These are phyloP conservation scores for Pseudogymnoascus pannorum DNA, from an alignment of 2,329 filamentous ascomycete genomes.

Conservation along the genomic window DNA sequence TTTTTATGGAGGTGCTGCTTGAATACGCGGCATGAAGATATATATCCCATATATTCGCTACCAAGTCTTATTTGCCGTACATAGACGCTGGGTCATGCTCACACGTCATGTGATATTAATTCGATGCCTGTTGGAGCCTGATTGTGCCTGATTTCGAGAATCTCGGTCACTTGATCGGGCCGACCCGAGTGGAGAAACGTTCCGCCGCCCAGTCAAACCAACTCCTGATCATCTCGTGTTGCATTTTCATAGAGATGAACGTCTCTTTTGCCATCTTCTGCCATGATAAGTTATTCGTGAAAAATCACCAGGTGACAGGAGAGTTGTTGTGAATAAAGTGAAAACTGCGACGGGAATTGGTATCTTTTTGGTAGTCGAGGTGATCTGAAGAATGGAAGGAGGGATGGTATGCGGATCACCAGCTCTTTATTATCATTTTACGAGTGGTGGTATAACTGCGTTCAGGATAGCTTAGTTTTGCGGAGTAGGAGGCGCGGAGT, in stretches of 20 bases:
- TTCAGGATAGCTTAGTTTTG: neutral
- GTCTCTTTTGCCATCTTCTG: neutral
- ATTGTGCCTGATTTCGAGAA: no score
- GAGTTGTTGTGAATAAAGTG: neutral
- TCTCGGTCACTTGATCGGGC: no score
- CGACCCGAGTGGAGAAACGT: no score
- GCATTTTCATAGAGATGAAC: conserved; percentile 4
- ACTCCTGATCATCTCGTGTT: neutral
- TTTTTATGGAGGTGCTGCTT: neutral
- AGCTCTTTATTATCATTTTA: conserved; percentile 6
- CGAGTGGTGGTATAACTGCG: neutral
- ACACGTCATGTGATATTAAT: no score
- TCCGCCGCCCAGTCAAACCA: neutral
- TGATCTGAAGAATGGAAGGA: neutral
- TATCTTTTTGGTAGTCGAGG: neutral
- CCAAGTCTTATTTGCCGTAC: no score
- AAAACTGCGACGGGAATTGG: neutral
- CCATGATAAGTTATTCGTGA: conserved; percentile 7
- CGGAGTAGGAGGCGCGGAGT: neutral
- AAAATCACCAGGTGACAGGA: neutral
- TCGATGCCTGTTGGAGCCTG: no score
- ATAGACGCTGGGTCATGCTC: no score
- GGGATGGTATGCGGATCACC: neutral
- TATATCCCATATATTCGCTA: no score
- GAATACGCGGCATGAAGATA: neutral